Conservation (phyloP, 2,329 filamentous ascomycete genomes). For the Huntiella decipiens region DNA sequence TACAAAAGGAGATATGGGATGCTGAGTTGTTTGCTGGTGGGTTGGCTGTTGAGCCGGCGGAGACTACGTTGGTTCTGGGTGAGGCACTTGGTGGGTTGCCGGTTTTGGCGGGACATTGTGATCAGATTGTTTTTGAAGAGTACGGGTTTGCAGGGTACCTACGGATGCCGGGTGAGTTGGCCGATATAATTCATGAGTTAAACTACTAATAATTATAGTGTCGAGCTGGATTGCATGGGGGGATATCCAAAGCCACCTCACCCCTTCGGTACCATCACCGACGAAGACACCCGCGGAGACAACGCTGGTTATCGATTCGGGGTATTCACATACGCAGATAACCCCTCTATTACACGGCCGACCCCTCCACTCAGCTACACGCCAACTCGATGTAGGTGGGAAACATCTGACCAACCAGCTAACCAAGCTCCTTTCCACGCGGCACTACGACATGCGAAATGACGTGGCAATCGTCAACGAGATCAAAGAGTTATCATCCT, state of each 20-base stretch:
- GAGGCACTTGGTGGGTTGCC: slow-evolving; percentile 74
- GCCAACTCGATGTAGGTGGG: slow-evolving; percentile 76
- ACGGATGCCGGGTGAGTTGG: slow-evolving; percentile 43
- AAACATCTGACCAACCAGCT: slow-evolving; percentile 88
- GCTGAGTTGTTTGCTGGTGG: slow-evolving; percentile 60
- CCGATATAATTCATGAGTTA: background rate
- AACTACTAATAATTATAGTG: slow-evolving; percentile 24
- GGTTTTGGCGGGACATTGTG: slow-evolving; percentile 69
- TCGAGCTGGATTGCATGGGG: slow-evolving; percentile 67
- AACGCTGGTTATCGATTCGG: slow-evolving; percentile 74
- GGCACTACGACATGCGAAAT: slow-evolving; percentile 90
- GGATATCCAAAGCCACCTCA: slow-evolving; percentile 51
- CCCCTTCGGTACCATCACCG: slow-evolving; percentile 23
- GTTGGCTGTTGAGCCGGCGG: slow-evolving; percentile 51
- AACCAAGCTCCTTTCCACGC: slow-evolving; percentile 70
- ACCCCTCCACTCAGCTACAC: slow-evolving; percentile 61
- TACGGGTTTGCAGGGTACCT: slow-evolving; percentile 83
- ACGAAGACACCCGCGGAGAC: slow-evolving; percentile 47
- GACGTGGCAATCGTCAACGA: slow-evolving; percentile 88
- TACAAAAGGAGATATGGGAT: slow-evolving; percentile 90
- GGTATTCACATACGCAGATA: slow-evolving; percentile 82
- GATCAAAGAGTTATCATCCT: slow-evolving; percentile 83
- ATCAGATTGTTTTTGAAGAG: slow-evolving; percentile 95
- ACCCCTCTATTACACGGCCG: slow-evolving; percentile 69
- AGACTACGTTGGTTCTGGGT: slow-evolving; percentile 68